phyloP scores from a whole-genome alignment of 352 stramenopile genomes.

The Elongisporangium senticosum region DNA sequence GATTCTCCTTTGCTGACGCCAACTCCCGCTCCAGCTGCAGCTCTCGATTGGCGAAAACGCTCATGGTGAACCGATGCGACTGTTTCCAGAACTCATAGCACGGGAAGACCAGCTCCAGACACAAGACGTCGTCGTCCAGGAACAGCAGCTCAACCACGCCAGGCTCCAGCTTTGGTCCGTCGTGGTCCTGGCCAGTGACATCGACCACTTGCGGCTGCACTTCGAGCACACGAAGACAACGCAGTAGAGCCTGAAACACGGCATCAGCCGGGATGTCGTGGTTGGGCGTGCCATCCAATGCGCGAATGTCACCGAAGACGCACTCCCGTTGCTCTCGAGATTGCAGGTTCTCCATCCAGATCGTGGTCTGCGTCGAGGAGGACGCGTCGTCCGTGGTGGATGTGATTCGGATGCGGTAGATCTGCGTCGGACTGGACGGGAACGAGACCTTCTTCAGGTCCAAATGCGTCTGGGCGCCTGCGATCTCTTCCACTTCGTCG shows the following conservation, averaged over 20 bases:
- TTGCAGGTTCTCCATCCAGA: conserved; percentile 23
- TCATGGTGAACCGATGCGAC: conserved; percentile 27
- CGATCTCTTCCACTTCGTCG: too few relatives aligned
- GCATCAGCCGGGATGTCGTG: conserved; percentile 8
- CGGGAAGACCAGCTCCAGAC: conserved; percentile 26
- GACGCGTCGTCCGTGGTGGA: too few relatives aligned
- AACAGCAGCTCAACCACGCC: conserved; percentile 23
- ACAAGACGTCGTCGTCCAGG: conserved; percentile 9
- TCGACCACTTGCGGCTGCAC: conserved; percentile 1
- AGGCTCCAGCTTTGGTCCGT: conserved; percentile 12
- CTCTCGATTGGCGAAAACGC: conserved; percentile 11
- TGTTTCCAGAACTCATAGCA: conserved; percentile 30
- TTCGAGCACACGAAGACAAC: conserved; percentile 15
- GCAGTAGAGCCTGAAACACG: conserved; percentile 28
- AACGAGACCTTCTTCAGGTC: too few relatives aligned
- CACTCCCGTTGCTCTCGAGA: conserved; percentile 21
- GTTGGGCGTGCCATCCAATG: conserved; percentile 19
- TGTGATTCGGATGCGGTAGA: too few relatives aligned
- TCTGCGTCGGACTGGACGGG: too few relatives aligned
- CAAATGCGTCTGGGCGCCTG: too few relatives aligned
- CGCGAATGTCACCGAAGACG: conserved; percentile 19
- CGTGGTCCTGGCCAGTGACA: background rate
- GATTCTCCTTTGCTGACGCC: conserved; percentile 7
- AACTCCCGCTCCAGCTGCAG: conserved; percentile 14
- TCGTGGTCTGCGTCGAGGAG: conserved; percentile 7